Conservation (phyloP, 169 alveolate genomes). For the Blepharisma undulans region DNA sequence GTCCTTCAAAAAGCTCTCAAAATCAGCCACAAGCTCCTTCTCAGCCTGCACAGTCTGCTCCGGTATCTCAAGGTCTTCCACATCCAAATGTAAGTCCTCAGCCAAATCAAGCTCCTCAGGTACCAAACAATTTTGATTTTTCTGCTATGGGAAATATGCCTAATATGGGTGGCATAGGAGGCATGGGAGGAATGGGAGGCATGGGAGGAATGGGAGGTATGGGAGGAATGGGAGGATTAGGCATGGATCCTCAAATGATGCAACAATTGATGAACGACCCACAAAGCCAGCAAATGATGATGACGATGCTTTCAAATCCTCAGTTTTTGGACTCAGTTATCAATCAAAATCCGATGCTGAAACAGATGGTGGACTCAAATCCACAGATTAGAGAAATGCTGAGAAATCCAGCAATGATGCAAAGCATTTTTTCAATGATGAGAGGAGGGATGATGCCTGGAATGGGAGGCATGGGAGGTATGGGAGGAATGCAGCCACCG, state of each 20-base stretch:
- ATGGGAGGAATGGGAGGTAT: constrained; percentile 64
- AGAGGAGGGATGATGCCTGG: constrained; percentile 49
- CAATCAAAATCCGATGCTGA: constrained; percentile 41
- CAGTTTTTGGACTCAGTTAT: not conserved
- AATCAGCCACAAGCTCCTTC: not conserved
- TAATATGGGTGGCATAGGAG: constrained; percentile 41
- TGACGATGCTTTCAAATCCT: not conserved
- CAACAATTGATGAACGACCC: constrained; percentile 1
- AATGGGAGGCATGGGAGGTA: constrained; percentile 53
- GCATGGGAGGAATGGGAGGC: constrained; percentile 53
- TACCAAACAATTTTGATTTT: not conserved
- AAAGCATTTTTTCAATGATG: constrained; percentile 51
- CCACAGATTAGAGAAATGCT: constrained; percentile 45
- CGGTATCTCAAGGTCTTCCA: not conserved
- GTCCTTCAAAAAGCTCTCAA: not conserved
- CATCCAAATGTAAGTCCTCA: not conserved
- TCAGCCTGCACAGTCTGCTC: constrained; percentile 3
- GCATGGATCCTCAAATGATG: not conserved
- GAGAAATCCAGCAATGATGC: constrained; percentile 50
- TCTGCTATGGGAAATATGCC: too few species aligned
- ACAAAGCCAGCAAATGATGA: not conserved
- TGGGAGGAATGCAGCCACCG: constrained; percentile 45
- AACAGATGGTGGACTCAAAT: constrained; percentile 46
- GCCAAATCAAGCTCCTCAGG: not conserved
- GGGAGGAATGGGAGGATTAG: constrained; percentile 47